Conservation (phyloP, 495 filamentous ascomycete species). For the Neurospora intermedia region DNA sequence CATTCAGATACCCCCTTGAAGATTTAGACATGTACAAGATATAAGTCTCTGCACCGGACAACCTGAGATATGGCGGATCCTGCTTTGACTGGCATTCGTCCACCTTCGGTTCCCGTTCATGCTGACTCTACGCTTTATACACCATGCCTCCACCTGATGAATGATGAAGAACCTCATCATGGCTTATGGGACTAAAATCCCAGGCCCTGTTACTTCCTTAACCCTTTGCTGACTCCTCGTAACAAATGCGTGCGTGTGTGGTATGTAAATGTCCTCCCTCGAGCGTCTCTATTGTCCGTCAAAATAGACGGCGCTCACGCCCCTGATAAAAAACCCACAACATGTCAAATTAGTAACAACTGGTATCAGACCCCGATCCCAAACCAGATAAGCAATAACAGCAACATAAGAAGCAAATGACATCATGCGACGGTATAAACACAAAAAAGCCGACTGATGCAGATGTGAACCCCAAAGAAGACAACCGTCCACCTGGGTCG, state of each 20-base stretch:
- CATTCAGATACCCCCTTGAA: slow-evolving; percentile 15
- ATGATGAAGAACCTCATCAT: neutral
- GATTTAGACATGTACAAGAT: slow-evolving; percentile 16
- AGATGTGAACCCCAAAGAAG: neutral
- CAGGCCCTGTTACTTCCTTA: neutral
- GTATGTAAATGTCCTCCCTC: neutral
- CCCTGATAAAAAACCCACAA: neutral
- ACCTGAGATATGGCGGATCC: neutral
- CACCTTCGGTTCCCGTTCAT: neutral
- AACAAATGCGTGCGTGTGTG: neutral
- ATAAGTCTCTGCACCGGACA: neutral
- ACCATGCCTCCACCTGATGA: neutral
- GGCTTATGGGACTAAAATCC: neutral
- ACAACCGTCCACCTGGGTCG: neutral
- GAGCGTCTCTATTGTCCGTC: neutral
- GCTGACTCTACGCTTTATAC: neutral
- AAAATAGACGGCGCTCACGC: neutral
- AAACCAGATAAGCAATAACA: neutral
- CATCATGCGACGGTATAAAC: neutral
- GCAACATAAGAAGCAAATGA: neutral
- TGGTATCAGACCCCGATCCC: slow-evolving; percentile 5
- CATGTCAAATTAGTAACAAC: neutral
- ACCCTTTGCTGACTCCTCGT: neutral
- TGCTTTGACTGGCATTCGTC: neutral
- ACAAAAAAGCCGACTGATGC: neutral